phyloP scores from a whole-genome alignment of 2,329 filamentous ascomycete genomes.

The Alternaria ventricosa region DNA sequence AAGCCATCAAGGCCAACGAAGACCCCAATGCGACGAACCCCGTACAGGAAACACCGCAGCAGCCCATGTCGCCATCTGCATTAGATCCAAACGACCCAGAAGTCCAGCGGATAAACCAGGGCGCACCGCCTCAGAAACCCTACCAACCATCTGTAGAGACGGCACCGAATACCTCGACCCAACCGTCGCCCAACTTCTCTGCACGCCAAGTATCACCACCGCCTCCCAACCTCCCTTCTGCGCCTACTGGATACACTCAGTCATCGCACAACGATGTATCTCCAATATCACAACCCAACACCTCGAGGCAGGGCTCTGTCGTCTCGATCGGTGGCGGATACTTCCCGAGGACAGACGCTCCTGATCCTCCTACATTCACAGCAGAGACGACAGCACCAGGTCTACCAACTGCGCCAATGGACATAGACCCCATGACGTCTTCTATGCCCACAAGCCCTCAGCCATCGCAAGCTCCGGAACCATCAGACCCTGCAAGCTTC shows the following conservation, averaged over 20 bases:
- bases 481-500: slow-evolving; percentile 38
- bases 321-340: slow-evolving; percentile 60
- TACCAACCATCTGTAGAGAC: slow-evolving; percentile 66
- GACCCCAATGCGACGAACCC: slow-evolving; percentile 95
- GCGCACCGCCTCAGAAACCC: slow-evolving; percentile 33
- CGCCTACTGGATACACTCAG: slow-evolving; percentile 39
- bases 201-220: slow-evolving; percentile 59
- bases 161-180: slow-evolving; percentile 61
- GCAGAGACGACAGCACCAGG: slow-evolving; percentile 44
- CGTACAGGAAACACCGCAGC: slow-evolving; percentile 59
- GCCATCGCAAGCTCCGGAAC: slow-evolving; percentile 30
- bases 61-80: slow-evolving; percentile 46
- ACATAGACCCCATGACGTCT: slow-evolving; percentile 35
- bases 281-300: slow-evolving; percentile 56
- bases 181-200: slow-evolving; percentile 51
- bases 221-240: slow-evolving; percentile 37
- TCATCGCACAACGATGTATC: slow-evolving; percentile 58
- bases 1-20: slow-evolving; percentile 86
- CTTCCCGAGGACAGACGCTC: slow-evolving; percentile 59
- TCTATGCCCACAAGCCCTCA: slow-evolving; percentile 27
- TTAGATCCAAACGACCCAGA: slow-evolving; percentile 72
- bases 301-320: slow-evolving; percentile 56
- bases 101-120: slow-evolving; percentile 60
- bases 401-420: slow-evolving; percentile 46
- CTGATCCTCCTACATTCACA: slow-evolving; percentile 56